phyloP scores from a whole-genome alignment of 2,329 filamentous ascomycete genomes.

The Penicillium sclerotigenum region DNA sequence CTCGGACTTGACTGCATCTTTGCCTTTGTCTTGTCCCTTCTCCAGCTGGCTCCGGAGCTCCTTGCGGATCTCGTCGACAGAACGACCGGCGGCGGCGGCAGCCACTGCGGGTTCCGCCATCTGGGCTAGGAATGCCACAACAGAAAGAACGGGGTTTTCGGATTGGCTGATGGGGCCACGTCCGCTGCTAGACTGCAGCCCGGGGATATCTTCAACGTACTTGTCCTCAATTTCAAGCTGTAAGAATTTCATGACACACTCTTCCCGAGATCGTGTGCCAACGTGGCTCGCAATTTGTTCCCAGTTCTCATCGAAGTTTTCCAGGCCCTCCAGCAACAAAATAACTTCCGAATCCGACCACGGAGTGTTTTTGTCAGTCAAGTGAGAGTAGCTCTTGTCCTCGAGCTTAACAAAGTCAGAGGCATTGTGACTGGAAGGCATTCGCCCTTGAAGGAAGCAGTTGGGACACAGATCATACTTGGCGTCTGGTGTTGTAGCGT shows the following conservation, averaged over 20 bases:
- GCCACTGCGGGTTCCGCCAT: conserved; percentile 87
- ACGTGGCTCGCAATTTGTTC: conserved; percentile 88
- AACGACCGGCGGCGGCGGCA: conserved; percentile 83
- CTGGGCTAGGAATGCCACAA: conserved; percentile 88
- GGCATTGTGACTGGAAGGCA: conserved; percentile 73
- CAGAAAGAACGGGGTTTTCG: conserved; percentile 95
- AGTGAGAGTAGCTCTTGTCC: conserved; percentile 74
- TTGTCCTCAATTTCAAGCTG: conserved; percentile 97
- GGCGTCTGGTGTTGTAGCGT: conserved; percentile 56
- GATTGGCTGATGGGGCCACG: conserved; percentile 85
- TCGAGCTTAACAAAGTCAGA: conserved; percentile 86
- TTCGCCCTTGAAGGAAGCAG: conserved; percentile 80
- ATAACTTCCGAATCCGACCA: conserved; percentile 91
- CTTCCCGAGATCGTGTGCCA: conserved; percentile 83
- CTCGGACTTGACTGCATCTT: conserved; percentile 52
- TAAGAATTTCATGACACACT: conserved; percentile 94
- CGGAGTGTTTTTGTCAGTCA: conserved; percentile 78
- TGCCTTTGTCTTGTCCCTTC: conserved; percentile 51
- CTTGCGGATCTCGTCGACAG: conserved; percentile 79
- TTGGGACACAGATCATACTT: conserved; percentile 89
- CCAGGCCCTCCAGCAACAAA: conserved; percentile 83
- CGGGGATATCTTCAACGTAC: conserved; percentile 77
- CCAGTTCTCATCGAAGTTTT: conserved; percentile 96
- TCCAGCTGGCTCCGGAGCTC: conserved; percentile 77
- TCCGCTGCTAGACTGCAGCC: conserved; percentile 68